Base-by-base conservation (phyloP, 1,284 basidiomycete genomes). In the Ceratobasidium sp. region DNA sequence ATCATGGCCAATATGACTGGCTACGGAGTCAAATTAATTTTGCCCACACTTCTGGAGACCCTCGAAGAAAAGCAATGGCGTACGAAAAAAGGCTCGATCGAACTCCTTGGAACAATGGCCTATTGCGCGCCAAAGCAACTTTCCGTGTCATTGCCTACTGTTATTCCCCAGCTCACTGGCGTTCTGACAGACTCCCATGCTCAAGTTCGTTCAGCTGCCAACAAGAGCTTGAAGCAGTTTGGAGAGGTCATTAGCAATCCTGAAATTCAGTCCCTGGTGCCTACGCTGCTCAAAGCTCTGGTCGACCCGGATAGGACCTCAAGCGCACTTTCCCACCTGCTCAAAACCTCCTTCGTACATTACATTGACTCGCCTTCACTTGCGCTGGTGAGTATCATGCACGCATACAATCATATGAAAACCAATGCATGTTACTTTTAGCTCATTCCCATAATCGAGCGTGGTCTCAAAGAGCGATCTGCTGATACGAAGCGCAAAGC, bases 1-100 rank as follows among this genome's bases (percentile, higher is more conserved):
- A 95, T 99, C 83, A 99, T 99, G 97, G 92, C 90, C 1, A 94
- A 94, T 77, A 87, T 99, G 79, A 97, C 95, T 9, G 96, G 94
- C 67, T 94, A 96, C 80, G 96, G 95, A 55, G 92, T 99, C 80
- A 99, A 99, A 83, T 87, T 96, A 66, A 96, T 99, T 75, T 84
- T 99, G 6, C 98, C 98, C 0, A 92, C 93, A 1, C 82, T 99
- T 8, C 86, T 99, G 5, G 91, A 91, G 43, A 97, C 96, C 43
- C 85, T 99, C 58, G 96, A 98, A 77, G 98, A 99, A 81, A 98
- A 98, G 81, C 98, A 99, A 81, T 99, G 98, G 98, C 87, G 97
- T 32, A 95, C 96, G 1, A 99, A 99, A 85, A 98, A 98, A 84
- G 98, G 87, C 0, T 97, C 96, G 2, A 98, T 99, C 76, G 98